Base-by-base conservation (phyloP, 108 stramenopile species). In the Fragilaria radians region DNA sequence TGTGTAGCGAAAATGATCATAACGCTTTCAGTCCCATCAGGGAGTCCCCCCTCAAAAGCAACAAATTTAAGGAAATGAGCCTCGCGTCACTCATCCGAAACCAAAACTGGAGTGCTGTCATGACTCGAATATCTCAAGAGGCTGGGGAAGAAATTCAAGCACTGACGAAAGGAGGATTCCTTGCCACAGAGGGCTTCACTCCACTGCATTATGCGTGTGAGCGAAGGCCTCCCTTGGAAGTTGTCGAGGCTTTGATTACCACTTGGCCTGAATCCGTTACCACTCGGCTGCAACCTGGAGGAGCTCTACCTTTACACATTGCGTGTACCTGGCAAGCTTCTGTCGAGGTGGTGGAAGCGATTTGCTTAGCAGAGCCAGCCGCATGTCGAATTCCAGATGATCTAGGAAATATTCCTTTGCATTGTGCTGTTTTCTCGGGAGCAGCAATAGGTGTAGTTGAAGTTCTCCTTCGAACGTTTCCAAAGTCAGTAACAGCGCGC, bases 311-410 rank as follows among this genome's bases (percentile, higher is more conserved):
- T 1, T 62, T 93, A 42, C 91, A 93, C 67, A 64, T 85, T 22
- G 88, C 88, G 11, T 83, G 83, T 32, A 93, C 88, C 17, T 93
- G 91, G 91, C 59, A 79, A 54, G 83, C 84, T 32, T 70, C 83
- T 0, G 45, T 67, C 7, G 69, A 66, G 25, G 80, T 80, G 25
- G 56, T 93, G n/a, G 48, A 51, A 27, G 46, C 64, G 1, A 57
- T 93, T 48, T 52, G 88, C 36, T 42, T 50, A 7, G 79, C 81
- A 0, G 71, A 85, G 52, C 79, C 80, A 21, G 65, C 62, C 14
- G 65, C 73, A n/a, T 80, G 76, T 48, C 71, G 73, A 32, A 60
- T 70, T 32, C 53, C 59, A 56, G 91, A 93, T 33, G 84, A 87
- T 45, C 60, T 86, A 1, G 85, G 88, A 14, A 93, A 93, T 63